A percentile compares a stretch with the other conserved stretches of the same genome.
Conservation (phyloP, 2,329 filamentous ascomycete genomes). For the Epichloe sylvatica region DNA sequence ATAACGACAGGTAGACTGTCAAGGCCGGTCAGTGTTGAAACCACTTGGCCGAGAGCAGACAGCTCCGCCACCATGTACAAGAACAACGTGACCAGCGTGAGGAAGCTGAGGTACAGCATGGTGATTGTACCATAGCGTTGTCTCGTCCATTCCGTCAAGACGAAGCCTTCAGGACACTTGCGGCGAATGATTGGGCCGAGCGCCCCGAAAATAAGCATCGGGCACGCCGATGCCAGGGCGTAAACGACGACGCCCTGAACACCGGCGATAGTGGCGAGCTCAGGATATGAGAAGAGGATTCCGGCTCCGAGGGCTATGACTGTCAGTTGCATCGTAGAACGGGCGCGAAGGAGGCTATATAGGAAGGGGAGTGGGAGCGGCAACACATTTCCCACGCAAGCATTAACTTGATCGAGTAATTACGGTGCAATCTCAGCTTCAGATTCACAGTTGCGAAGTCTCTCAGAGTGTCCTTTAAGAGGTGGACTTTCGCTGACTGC, state of each 20-base stretch:
- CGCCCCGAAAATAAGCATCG: constrained; percentile 59
- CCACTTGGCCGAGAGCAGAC: constrained; percentile 66
- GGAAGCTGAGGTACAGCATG: constrained; percentile 59
- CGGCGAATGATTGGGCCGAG: constrained; percentile 64
- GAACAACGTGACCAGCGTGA: constrained; percentile 71
- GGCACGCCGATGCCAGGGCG: constrained; percentile 56
- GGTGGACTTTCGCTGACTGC: constrained; percentile 36
- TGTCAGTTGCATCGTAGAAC: constrained; percentile 24
- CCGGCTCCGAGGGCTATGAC: constrained; percentile 63
- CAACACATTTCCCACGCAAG: constrained; percentile 97
- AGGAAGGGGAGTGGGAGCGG: constrained; percentile 46
- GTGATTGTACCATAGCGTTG: constrained; percentile 59
- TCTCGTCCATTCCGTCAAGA: constrained; percentile 71
- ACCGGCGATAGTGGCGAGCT: constrained; percentile 65
- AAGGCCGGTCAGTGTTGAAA: constrained; percentile 59
- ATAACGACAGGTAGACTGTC: constrained; percentile 63
- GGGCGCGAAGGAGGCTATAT: constrained; percentile 13
- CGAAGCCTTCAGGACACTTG: constrained; percentile 72
- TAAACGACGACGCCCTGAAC: constrained; percentile 69
- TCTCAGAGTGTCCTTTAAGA: constrained; percentile 11
- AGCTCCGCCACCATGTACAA: constrained; percentile 79
- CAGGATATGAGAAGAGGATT: constrained; percentile 70
- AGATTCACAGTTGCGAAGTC: constrained; percentile 24
- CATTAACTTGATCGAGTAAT: constrained; percentile 98
- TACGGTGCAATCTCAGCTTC: constrained; percentile 93